phyloP scores from a whole-genome alignment of 441 rosid species.

The Gossypium schwendimanii region DNA sequence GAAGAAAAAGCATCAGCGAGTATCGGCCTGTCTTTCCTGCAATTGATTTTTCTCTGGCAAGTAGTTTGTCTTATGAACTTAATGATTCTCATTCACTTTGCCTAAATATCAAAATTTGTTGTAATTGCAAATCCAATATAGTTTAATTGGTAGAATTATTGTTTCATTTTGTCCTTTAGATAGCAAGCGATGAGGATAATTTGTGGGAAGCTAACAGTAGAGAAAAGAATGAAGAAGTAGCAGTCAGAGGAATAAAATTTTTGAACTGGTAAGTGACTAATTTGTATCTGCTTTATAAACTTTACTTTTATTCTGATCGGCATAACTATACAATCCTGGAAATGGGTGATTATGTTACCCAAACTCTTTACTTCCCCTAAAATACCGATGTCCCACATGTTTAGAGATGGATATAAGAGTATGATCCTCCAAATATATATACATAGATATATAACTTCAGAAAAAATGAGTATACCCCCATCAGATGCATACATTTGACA shows the following conservation, averaged over 20 bases:
- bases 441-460: neutral
- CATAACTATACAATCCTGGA: neutral
- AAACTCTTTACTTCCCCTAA: neutral
- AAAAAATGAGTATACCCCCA: neutral
- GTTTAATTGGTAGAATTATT: conserved; percentile 1
- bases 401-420: neutral
- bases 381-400: neutral
- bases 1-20: conserved; percentile 64
- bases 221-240: conserved; percentile 64
- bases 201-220: conserved; percentile 69
- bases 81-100: neutral
- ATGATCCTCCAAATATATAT: neutral
- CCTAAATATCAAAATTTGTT: neutral
- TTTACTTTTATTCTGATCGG: neutral
- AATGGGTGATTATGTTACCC: neutral
- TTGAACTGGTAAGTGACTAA: conserved; percentile 48
- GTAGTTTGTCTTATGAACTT: conserved; percentile 11
- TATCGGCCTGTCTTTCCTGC: conserved; percentile 70
- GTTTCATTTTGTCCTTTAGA: conserved; percentile 29
- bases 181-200: conserved; percentile 55
- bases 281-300: conserved; percentile 4
- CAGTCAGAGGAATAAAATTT: conserved; percentile 71
- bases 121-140: neutral
- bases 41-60: conserved; percentile 69
- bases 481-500: neutral